Conservation (phyloP, 768 basidiomycete genomes). For the Serendipita sp. region DNA sequence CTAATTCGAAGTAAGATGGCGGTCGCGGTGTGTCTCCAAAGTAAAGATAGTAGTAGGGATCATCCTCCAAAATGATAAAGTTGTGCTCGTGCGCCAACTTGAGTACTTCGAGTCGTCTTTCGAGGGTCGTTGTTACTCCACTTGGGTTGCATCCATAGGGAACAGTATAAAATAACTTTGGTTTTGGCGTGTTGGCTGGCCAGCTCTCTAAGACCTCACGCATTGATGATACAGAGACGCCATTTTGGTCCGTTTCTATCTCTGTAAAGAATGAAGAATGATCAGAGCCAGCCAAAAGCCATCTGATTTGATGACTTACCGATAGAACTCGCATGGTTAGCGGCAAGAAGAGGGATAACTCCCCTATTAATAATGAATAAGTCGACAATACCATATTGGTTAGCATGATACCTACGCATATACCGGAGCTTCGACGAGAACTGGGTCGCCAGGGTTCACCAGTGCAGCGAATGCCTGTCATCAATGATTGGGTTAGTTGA, state of each 20-base stretch:
- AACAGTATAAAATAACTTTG: slow-evolving; percentile 69
- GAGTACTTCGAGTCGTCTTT: slow-evolving; percentile 57
- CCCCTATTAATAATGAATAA: slow-evolving; percentile 31
- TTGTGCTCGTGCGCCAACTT: slow-evolving; percentile 54
- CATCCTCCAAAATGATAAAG: slow-evolving; percentile 78
- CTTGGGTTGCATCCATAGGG: slow-evolving; percentile 80
- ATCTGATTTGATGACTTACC: slow-evolving; percentile 25
- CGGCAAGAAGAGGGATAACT: slow-evolving; percentile 45
- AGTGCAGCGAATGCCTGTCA: slow-evolving; percentile 52
- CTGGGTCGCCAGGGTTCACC: slow-evolving; percentile 61
- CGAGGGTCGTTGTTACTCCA: slow-evolving; percentile 57
- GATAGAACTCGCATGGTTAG: slow-evolving; percentile 41
- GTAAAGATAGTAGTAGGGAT: slow-evolving; percentile 47
- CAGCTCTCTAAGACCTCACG: slow-evolving; percentile 54
- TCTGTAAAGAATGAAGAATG: slow-evolving; percentile 27
- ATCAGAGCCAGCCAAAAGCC: slow-evolving; percentile 8
- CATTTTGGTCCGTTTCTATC: slow-evolving; percentile 60
- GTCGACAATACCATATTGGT: not conserved
- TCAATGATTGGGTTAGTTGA: not conserved
- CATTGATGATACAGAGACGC: slow-evolving; percentile 45
- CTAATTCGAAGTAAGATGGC: slow-evolving; percentile 71
- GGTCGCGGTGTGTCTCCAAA: slow-evolving; percentile 48
- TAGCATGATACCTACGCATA: slow-evolving; percentile 26
- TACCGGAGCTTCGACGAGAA: slow-evolving; percentile 70
- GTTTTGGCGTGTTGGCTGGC: slow-evolving; percentile 54